Evolutionary conservation across 1,284 basidiomycete genomes (phyloP).

Genomic region (Cryptococcus maquisensis): DNA sequence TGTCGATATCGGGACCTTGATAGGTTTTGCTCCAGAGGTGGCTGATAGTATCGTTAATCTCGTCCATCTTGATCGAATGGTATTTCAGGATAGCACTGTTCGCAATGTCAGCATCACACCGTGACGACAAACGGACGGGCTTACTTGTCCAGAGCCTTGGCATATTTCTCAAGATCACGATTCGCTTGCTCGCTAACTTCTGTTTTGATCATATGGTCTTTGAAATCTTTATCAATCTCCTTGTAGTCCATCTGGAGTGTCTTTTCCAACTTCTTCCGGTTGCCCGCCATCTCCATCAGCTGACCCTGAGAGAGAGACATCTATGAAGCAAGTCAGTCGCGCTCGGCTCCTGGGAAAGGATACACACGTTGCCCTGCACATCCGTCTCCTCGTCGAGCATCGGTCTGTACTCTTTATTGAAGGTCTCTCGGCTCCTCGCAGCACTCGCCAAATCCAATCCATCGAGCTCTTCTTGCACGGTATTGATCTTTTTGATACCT

Average conservation of each 20-base stretch:
- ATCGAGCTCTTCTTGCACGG: slow-evolving; percentile 68
- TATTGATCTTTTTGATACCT: slow-evolving; percentile 63
- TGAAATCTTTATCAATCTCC: slow-evolving; percentile 78
- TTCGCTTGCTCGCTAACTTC: slow-evolving; percentile 96
- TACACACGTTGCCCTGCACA: slow-evolving; percentile 60
- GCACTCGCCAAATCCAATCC: slow-evolving; percentile 74
- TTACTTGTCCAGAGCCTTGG: slow-evolving; percentile 89
- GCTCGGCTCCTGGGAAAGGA: not conserved
- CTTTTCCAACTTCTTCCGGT: slow-evolving; percentile 62
- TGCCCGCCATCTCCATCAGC: slow-evolving; percentile 67
- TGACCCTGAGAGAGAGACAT: slow-evolving; percentile 55
- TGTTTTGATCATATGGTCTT: slow-evolving; percentile 86
- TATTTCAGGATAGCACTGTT: slow-evolving; percentile 94
- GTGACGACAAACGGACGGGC: slow-evolving; percentile 23
- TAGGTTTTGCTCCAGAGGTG: slow-evolving; percentile 99
- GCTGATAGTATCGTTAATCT: slow-evolving; percentile 95
- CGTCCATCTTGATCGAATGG: slow-evolving; percentile 98
- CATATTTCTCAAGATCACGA: slow-evolving; percentile 93
- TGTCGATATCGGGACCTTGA: slow-evolving; percentile 98
- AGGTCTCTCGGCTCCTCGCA: slow-evolving; percentile 71
- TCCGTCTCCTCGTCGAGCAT: slow-evolving; percentile 56
- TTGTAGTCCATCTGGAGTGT: slow-evolving; percentile 81
- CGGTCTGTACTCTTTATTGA: slow-evolving; percentile 71
- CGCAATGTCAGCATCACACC: not conserved
- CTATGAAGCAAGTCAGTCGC: not conserved